Evolutionary conservation across 768 basidiomycete species (phyloP).

Genomic region (Tricholoma furcatifolium): DNA sequence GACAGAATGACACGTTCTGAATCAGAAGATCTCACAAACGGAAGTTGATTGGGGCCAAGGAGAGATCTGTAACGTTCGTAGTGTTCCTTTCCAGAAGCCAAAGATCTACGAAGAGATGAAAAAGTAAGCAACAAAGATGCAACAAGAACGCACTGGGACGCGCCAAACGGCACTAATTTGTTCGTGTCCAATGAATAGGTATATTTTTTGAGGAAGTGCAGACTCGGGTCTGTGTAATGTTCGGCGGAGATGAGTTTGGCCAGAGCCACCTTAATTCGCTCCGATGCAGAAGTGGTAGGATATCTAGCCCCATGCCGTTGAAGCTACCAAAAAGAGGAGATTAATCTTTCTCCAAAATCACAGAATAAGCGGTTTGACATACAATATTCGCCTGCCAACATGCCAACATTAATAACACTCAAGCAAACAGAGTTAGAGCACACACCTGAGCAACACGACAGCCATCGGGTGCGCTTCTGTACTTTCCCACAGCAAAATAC

Average conservation of each 20-base stretch:
- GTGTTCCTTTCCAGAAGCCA: slow-evolving; percentile 47
- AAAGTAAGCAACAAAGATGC: background rate
- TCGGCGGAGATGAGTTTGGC: slow-evolving; percentile 50
- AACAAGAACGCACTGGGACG: slow-evolving; percentile 47
- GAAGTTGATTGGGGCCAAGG: no score
- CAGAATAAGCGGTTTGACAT: slow-evolving; percentile 19
- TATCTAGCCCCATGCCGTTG: slow-evolving; percentile 82
- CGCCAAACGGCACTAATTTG: slow-evolving; percentile 66
- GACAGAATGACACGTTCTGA: no score
- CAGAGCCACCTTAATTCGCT: slow-evolving; percentile 45
- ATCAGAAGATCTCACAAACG: no score
- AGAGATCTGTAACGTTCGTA: no score
- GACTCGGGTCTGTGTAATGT: slow-evolving; percentile 39
- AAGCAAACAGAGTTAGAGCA: no score
- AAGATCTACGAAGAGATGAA: slow-evolving; percentile 24
- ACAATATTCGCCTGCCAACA: slow-evolving; percentile 57
- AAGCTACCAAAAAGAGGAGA: slow-evolving; percentile 53
- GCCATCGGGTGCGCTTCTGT: no score
- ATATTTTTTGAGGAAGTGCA: slow-evolving; percentile 61
- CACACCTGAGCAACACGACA: slow-evolving; percentile 62
- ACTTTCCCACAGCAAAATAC: no score
- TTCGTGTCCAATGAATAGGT: slow-evolving; percentile 56
- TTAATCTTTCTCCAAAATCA: background rate
- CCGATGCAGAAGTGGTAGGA: slow-evolving; percentile 54
- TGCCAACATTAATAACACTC: background rate